Base-by-base conservation (phyloP, 2,329 filamentous ascomycete genomes). In the Metarhizium brunneum region DNA sequence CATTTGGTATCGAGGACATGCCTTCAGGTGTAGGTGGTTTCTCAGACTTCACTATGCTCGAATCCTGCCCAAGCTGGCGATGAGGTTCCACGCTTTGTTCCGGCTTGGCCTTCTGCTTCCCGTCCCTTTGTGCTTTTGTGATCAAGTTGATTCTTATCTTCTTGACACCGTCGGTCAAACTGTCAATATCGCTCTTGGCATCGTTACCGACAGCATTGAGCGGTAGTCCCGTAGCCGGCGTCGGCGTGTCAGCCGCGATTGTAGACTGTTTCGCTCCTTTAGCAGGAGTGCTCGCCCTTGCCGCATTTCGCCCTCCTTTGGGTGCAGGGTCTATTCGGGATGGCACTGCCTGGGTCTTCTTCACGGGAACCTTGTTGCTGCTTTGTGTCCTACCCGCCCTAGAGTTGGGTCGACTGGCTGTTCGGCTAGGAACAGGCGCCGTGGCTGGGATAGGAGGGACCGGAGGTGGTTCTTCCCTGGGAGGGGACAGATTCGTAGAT, bases 71-170 rank as follows among this genome's bases (percentile, higher is more conserved):
- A 30, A 18, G 20, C 11, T 11, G 20, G 7, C 25, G 10, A 30
- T 8, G 20, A 29, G 11, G 45, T 29, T 5, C 18, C 25, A n/a
- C 13, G 36, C 3, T 32, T 25, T 16, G 7, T 16, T 65, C 64
- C 16, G 62, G 50, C 4, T 62, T 63, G n/a, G 66, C 62, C 54
- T 65, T 64, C 53, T 76, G 76, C 30, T 73, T 76, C 2, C 78
- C 80, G 52, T 83, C 81, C 61, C 76, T 78, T 62, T 84, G 79
- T 43, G 81, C 74, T 57, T 83, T 76, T 2, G 81, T 83, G 43
- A 84, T 72, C 29, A 85, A 66, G 53, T 80, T 84, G 62, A 86
- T 82, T 64, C 80, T 84, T 56, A 86, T 81, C 65, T 79, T 83
- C 65, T 80, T 84, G 76, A 85, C 80, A 1, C 80, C 78, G 40